Evolutionary conservation across 768 basidiomycete genomes (phyloP).

Genomic region (Psilocybe cyanescens): DNA sequence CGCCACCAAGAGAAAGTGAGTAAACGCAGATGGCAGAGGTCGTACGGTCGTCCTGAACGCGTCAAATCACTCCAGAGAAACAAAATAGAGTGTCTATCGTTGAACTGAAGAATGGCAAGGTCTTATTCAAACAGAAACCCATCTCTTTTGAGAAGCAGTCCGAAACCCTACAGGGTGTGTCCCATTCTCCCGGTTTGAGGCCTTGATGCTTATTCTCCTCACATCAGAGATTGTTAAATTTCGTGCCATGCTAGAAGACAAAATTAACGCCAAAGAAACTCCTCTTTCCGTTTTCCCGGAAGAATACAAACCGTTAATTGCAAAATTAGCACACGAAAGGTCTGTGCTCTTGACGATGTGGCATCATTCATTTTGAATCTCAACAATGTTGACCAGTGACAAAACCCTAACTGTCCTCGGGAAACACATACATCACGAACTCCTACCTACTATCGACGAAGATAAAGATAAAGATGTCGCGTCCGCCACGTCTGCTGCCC

Average conservation of each 20-base stretch:
- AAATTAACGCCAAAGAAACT: conserved; percentile 46
- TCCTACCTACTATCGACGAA: conserved; percentile 68
- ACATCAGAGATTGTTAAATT: conserved; percentile 74
- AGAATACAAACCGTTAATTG: conserved; percentile 74
- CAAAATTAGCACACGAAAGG: conserved; percentile 88
- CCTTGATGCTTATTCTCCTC: not conserved
- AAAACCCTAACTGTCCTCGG: conserved; percentile 65
- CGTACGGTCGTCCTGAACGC: conserved; percentile 24
- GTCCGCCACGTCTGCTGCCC: conserved; percentile 37
- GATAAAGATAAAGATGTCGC: conserved; percentile 47
- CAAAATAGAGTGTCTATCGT: conserved; percentile 47
- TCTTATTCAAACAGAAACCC: conserved; percentile 75
- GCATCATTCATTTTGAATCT: not conserved
- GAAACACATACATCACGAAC: conserved; percentile 70
- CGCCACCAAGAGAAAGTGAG: conserved; percentile 30
- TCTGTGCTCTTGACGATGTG: conserved; percentile 31
- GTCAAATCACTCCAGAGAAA: conserved; percentile 35
- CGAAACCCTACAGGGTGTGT: conserved; percentile 79
- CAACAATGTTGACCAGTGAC: conserved; percentile 53
- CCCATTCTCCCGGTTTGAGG: not conserved
- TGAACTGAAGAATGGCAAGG: conserved; percentile 79
- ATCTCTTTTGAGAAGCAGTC: conserved; percentile 77
- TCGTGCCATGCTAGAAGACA: conserved; percentile 68
- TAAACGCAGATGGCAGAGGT: conserved; percentile 27
- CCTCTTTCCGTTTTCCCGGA: conserved; percentile 67